Conservation (phyloP, 2,329 filamentous ascomycete genomes). For the Pseudocercospora pini-densiflorae region DNA sequence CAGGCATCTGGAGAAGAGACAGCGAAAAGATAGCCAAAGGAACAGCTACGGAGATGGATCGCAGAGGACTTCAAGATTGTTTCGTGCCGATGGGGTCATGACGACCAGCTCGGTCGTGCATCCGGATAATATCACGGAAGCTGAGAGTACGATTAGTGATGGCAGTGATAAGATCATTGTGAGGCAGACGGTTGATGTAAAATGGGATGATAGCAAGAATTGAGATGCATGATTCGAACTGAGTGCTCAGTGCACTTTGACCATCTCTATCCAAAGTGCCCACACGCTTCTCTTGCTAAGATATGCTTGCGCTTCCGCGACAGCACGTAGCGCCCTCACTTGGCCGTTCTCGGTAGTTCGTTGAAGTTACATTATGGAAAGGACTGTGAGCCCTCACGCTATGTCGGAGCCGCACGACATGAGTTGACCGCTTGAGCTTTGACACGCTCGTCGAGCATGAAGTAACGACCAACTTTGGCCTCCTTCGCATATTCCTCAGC, state of each 20-base stretch:
- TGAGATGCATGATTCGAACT: background rate
- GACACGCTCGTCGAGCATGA: no score
- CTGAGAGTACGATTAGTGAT: constrained; percentile 16
- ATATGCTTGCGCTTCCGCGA: no score
- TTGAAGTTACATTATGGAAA: no score
- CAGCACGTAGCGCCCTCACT: no score
- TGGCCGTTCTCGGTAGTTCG: no score
- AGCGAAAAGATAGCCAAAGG: constrained; percentile 9
- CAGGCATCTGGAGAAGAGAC: background rate
- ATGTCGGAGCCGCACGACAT: no score
- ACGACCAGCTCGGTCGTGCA: constrained; percentile 18
- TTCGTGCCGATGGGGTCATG: constrained; percentile 9
- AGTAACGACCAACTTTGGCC: no score
- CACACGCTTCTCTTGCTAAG: no score
- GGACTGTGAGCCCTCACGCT: no score
- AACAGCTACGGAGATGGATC: constrained; percentile 14
- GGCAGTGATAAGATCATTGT: constrained; percentile 26
- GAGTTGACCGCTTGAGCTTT: no score
- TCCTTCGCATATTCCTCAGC: no score
- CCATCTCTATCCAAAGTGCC: background rate
- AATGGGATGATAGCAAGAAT: constrained; percentile 15
- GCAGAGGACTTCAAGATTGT: constrained; percentile 4
- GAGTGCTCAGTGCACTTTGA: no score
- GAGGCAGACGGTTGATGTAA: constrained; percentile 25
- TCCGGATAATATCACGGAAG: constrained; percentile 11